Evolutionary conservation across 2,329 filamentous ascomycete species (phyloP).

Genomic region (Lachnellula willkommii): DNA sequence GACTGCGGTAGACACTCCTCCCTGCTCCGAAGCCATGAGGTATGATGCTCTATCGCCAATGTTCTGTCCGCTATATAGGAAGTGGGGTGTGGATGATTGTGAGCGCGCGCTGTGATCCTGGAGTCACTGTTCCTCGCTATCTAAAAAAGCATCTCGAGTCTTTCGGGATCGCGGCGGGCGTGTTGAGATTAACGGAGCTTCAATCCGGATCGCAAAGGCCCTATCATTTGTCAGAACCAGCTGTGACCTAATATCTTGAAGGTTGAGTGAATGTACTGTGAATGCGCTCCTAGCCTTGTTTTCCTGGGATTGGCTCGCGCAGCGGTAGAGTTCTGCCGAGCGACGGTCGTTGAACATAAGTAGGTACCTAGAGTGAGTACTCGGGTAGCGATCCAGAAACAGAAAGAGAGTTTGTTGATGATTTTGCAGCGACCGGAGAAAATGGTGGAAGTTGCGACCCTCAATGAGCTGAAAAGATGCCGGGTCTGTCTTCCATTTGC

Average conservation of each 20-base stretch:
- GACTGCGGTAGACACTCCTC: slow-evolving; percentile 18
- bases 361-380: too few species aligned
- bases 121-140: slow-evolving; percentile 12
- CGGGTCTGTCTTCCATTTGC: too few species aligned
- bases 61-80: neutral
- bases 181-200: slow-evolving; percentile 11
- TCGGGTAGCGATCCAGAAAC: too few species aligned
- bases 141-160: slow-evolving; percentile 24
- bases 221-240: slow-evolving; percentile 10
- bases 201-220: slow-evolving; percentile 16
- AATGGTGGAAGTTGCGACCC: too few species aligned
- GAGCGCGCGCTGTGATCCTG: slow-evolving; percentile 8
- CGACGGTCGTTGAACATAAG: neutral
- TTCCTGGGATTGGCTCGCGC: neutral
- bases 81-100: neutral
- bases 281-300: slow-evolving; percentile 8
- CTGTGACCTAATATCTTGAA: neutral
- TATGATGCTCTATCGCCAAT: neutral
- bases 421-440: too few species aligned
- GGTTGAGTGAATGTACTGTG: slow-evolving; percentile 2
- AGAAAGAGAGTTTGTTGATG: too few species aligned
- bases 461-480: too few species aligned
- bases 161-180: slow-evolving; percentile 2
- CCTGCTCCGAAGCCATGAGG: slow-evolving; percentile 30
- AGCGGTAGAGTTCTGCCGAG: neutral